Percentiles rank a stretch among this genome's conserved stretches.
Evolutionary conservation across 2,329 filamentous ascomycete species (phyloP).

Genomic region (Botrytis squamosa): DNA sequence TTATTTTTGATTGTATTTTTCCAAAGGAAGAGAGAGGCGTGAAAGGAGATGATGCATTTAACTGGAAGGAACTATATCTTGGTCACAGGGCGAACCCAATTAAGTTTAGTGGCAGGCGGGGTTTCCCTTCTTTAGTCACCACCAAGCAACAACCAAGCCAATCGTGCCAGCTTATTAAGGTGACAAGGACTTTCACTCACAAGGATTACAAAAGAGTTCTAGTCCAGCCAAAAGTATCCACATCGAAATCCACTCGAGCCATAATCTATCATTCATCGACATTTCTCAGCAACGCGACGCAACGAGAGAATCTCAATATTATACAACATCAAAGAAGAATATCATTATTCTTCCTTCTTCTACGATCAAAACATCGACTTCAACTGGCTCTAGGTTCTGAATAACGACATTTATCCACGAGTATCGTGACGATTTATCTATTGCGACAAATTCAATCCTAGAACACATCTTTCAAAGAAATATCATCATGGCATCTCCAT

Average conservation of each 20-base stretch:
- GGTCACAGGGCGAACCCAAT: constrained; percentile 17
- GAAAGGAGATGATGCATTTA: constrained; percentile 4
- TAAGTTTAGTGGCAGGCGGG: constrained; percentile 12
- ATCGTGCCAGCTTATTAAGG: too few relatives aligned
- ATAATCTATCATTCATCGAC: constrained; percentile 16
- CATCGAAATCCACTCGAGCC: constrained; percentile 11
- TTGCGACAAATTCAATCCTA: not conserved
- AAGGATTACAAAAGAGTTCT: constrained; percentile 5
- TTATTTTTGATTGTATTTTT: not conserved
- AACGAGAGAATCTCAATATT: not conserved
- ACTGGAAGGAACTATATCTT: constrained; percentile 10
- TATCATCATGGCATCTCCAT: constrained; percentile 55
- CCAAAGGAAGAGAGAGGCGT: not conserved
- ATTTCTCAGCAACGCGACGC: constrained; percentile 9
- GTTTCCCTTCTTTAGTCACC: not conserved
- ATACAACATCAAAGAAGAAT: not conserved
- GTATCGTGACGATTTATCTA: not conserved
- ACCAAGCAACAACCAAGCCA: not conserved
- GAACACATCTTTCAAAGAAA: constrained; percentile 4
- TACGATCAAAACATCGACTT: not conserved
- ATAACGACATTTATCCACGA: not conserved
- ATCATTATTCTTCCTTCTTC: not conserved
- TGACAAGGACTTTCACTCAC: not conserved
- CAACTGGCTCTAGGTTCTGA: not conserved
- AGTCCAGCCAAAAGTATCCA: constrained; percentile 1